A percentile compares a stretch with the other conserved stretches of the same genome.
Evolutionary conservation across 2,329 filamentous ascomycete genomes (phyloP).

Genomic region (Bipolaris gigantea): DNA sequence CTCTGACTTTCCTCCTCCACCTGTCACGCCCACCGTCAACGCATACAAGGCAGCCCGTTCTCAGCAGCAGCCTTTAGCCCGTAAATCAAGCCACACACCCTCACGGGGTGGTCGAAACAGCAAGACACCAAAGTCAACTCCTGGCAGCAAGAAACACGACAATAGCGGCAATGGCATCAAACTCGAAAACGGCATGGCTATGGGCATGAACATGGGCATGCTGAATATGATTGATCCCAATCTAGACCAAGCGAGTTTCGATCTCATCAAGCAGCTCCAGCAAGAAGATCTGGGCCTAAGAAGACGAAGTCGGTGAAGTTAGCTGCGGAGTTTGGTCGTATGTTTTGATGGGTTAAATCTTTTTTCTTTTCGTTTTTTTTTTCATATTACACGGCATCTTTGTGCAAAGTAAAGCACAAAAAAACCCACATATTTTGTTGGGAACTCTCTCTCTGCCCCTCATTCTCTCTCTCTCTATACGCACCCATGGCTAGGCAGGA

Average conservation of each 20-base stretch:
- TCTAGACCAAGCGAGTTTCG: constrained; percentile 30
- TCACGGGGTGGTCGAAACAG: constrained; percentile 23
- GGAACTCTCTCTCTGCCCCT: neutral
- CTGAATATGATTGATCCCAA: constrained; percentile 28
- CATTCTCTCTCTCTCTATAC: neutral
- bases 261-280: constrained; percentile 37
- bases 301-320: constrained; percentile 28
- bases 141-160: constrained; percentile 17
- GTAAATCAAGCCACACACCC: constrained; percentile 29
- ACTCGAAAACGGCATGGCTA: constrained; percentile 22
- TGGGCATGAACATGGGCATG: constrained; percentile 19
- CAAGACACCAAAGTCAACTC: constrained; percentile 37
- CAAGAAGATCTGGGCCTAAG: constrained; percentile 37
- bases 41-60: constrained; percentile 5
- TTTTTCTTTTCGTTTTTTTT: too few species aligned
- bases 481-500: neutral
- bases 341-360: neutral
- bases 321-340: neutral
- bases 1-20: constrained; percentile 29
- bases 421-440: neutral
- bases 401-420: neutral
- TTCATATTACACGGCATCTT: neutral
- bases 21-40: constrained; percentile 15
- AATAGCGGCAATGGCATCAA: constrained; percentile 36
- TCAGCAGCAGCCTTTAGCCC: constrained; percentile 18